phyloP scores from a whole-genome alignment of 495 filamentous ascomycete species.

The Trichoderma asperelloides region DNA sequence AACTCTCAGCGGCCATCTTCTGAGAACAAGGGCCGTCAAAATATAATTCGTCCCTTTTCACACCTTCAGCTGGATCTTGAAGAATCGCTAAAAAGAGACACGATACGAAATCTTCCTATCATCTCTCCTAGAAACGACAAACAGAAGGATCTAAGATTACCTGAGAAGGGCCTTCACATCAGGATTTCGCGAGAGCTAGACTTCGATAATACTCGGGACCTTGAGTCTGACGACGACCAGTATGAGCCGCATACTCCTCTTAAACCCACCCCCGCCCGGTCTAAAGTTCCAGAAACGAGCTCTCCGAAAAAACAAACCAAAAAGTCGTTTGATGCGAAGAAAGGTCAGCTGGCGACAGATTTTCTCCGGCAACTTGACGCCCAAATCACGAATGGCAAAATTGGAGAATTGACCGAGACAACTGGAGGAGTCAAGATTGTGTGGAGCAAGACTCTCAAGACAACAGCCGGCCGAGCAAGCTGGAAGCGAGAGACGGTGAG shows the following conservation, averaged over 20 bases:
- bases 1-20: neutral
- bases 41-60: neutral
- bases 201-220: neutral
- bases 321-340: slow-evolving; percentile 58
- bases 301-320: slow-evolving; percentile 31
- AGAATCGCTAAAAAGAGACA: neutral
- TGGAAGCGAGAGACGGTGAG: slow-evolving; percentile 59
- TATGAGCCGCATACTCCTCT: neutral
- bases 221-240: neutral
- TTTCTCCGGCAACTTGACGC: slow-evolving; percentile 72
- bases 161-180: neutral
- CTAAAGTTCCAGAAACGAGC: neutral
- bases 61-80: neutral
- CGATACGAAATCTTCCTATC: neutral
- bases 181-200: neutral
- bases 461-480: slow-evolving; percentile 78
- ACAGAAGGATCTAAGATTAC: neutral
- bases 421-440: slow-evolving; percentile 71
- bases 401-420: slow-evolving; percentile 47
- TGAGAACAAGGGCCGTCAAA: neutral
- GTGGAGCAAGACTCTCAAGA: slow-evolving; percentile 80
- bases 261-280: neutral
- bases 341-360: slow-evolving; percentile 53
- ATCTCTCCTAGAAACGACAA: neutral
- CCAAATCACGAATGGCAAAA: slow-evolving; percentile 50